phyloP scores from a whole-genome alignment of 345 rosid genomes.

The Physaria fendleri region DNA sequence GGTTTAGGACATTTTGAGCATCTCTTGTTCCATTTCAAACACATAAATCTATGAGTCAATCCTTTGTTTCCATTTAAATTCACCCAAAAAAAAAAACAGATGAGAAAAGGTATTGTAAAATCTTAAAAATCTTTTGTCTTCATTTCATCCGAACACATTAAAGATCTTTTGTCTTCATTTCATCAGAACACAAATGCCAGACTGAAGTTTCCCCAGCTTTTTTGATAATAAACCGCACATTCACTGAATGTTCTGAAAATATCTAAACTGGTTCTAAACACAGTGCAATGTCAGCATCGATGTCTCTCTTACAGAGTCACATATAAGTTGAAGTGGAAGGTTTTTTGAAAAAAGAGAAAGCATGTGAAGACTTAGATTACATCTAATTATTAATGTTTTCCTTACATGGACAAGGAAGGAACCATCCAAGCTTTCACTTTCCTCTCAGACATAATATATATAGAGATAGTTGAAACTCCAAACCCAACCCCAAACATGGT shows the following conservation, averaged over 20 bases:
- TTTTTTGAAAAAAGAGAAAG: background rate
- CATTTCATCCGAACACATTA: background rate
- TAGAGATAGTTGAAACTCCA: slow-evolving; percentile 6
- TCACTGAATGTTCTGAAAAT: slow-evolving; percentile 9
- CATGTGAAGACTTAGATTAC: slow-evolving; percentile 12
- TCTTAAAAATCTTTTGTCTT: slow-evolving; percentile 14
- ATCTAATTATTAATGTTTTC: background rate
- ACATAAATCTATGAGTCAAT: background rate
- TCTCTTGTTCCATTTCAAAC: background rate
- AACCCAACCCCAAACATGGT: slow-evolving; percentile 22
- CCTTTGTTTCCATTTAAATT: background rate
- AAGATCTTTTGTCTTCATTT: slow-evolving; percentile 7
- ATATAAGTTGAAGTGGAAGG: background rate
- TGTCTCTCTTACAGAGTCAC: background rate
- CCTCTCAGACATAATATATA: background rate
- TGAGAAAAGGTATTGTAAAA: background rate
- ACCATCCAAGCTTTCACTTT: slow-evolving; percentile 18
- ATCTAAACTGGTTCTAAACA: background rate
- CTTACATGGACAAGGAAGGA: slow-evolving; percentile 17
- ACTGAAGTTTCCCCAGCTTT: background rate
- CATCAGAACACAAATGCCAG: slow-evolving; percentile 1
- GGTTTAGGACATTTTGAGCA: background rate
- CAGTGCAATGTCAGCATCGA: slow-evolving; percentile 20
- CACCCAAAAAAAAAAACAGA: background rate
- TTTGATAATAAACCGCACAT: slow-evolving; percentile 21